Percentiles rank a stretch among this genome's conserved stretches.
phyloP scores from a whole-genome alignment of 2,329 filamentous ascomycete genomes.

The Exophiala alcalophila region DNA sequence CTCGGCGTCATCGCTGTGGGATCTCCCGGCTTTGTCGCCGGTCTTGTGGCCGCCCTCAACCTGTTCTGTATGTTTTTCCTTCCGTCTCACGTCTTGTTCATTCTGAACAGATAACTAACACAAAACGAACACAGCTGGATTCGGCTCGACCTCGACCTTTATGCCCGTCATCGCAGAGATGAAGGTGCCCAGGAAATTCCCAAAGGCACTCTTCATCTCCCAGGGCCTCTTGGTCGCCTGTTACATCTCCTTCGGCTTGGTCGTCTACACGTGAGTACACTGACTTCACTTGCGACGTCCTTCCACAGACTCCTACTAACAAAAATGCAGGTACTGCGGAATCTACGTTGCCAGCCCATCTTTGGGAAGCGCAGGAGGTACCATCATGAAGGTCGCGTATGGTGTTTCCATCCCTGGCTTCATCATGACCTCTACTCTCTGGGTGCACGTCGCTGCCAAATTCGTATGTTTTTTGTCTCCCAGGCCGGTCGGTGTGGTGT shows the following conservation, averaged over 20 bases:
- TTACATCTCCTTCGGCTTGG: conserved; percentile 38
- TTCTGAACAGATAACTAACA: too few relatives aligned
- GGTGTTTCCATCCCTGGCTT: neutral
- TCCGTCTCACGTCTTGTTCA: too few relatives aligned
- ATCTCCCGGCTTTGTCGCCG: conserved; percentile 30
- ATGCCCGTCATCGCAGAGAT: conserved; percentile 41
- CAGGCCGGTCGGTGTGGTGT: too few relatives aligned
- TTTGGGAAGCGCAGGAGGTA: conserved; percentile 45
- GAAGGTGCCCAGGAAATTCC: conserved; percentile 36
- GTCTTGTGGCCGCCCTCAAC: conserved; percentile 33
- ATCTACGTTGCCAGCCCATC: conserved; percentile 48
- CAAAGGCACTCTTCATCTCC: conserved; percentile 35
- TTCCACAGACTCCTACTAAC: conserved; percentile 34
- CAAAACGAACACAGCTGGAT: conserved; percentile 6
- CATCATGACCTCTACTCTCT: conserved; percentile 21
- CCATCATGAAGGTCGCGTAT: neutral
- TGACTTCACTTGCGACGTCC: conserved; percentile 48
- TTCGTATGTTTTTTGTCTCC: conserved; percentile 6
- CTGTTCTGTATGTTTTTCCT: conserved; percentile 35
- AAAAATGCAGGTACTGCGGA: conserved; percentile 41
- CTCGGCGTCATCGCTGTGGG: conserved; percentile 32
- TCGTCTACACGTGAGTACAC: conserved; percentile 39
- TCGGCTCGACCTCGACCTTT: conserved; percentile 33
- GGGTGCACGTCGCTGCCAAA: conserved; percentile 48
- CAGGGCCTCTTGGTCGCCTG: conserved; percentile 37